These are phyloP conservation scores for Xylaria grammica DNA, from an alignment of 495 filamentous ascomycete species.

Conservation along the genomic window DNA sequence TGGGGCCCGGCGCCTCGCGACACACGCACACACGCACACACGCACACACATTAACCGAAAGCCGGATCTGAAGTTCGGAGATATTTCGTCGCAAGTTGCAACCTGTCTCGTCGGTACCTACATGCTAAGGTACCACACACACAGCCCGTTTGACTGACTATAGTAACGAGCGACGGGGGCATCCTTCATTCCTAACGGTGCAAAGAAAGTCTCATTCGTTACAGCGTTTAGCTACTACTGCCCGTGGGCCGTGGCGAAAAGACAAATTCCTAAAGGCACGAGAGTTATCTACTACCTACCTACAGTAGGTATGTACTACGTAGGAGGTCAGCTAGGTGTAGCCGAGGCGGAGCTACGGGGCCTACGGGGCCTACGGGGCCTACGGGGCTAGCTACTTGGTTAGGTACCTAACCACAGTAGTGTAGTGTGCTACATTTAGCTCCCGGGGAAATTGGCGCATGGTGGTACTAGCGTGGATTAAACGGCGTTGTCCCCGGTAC, in stretches of 20 bases:
- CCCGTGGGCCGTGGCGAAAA: no score
- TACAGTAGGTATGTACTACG: no score
- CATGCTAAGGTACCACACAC: neutral
- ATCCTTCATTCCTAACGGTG: conserved; percentile 8
- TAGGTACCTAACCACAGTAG: neutral
- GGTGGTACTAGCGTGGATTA: neutral
- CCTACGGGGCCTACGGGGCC: no score
- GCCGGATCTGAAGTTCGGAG: neutral
- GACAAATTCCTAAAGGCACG: no score
- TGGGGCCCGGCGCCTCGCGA: neutral
- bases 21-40: neutral
- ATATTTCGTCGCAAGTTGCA: neutral
- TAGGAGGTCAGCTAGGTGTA: no score
- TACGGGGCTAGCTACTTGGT: no score
- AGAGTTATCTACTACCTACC: no score
- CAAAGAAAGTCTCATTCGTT: no score
- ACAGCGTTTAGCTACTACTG: no score
- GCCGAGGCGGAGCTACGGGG: no score
- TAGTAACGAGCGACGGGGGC: neutral
- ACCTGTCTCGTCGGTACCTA: neutral
- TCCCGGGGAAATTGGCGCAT: conserved; percentile 18
- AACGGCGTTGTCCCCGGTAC: neutral
- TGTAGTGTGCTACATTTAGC: conserved; percentile 9
- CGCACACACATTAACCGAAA: no score
- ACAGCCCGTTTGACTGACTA: neutral